These are phyloP conservation scores for Puccinia hordei DNA, from an alignment of 1,284 basidiomycete species.

Conservation along the genomic window DNA sequence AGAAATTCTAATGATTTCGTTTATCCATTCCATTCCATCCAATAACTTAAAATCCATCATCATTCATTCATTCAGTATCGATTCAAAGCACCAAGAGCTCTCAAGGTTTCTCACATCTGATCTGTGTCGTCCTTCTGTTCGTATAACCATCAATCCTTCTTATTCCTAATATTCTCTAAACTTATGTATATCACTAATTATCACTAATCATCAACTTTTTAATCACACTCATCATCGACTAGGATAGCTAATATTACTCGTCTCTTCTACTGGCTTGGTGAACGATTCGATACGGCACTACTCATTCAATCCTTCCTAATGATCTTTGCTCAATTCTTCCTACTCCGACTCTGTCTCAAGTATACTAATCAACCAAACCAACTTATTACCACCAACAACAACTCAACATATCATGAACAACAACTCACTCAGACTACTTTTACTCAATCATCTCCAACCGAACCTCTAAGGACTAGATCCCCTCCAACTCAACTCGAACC, in stretches of 20 bases:
- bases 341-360: conserved; percentile 63
- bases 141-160: conserved; percentile 54
- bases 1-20: no score
- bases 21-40: no score
- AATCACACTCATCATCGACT: background rate
- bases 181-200: background rate
- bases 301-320: conserved; percentile 62
- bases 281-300: conserved; percentile 63
- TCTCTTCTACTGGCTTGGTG: conserved; percentile 62
- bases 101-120: conserved; percentile 62
- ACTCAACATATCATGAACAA: no score
- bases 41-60: no score
- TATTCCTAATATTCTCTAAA: no score
- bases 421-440: no score
- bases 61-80: no score
- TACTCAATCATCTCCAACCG: background rate
- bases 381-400: no score
- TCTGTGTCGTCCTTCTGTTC: conserved; percentile 57
- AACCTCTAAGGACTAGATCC: background rate
- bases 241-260: conserved; percentile 36
- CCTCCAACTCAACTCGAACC: no score
- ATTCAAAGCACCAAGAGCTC: conserved; percentile 58
- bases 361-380: conserved; percentile 58
- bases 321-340: conserved; percentile 62
- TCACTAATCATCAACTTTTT: background rate